These are phyloP conservation scores for Colletotrichum echinochloae DNA, from an alignment of 2,329 filamentous ascomycete species.

Conservation along the genomic window DNA sequence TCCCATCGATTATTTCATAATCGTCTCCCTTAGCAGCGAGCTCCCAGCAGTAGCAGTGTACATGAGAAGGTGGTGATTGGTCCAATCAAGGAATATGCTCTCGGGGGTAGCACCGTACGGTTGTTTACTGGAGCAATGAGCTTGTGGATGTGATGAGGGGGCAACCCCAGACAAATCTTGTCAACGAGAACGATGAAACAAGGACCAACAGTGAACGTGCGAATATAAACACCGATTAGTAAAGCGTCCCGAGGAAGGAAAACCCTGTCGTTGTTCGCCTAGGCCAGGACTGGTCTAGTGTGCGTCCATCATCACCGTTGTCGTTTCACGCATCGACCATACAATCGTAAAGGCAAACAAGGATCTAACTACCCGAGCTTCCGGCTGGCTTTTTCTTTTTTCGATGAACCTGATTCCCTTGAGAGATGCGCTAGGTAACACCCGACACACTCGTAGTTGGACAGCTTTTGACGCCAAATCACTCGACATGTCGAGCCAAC, in stretches of 20 bases:
- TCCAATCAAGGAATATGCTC: slow-evolving; percentile 57
- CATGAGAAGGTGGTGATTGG: slow-evolving; percentile 54
- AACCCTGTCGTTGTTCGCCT: slow-evolving; percentile 59
- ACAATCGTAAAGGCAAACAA: slow-evolving; percentile 40
- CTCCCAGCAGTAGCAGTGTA: slow-evolving; percentile 55
- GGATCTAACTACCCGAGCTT: slow-evolving; percentile 56
- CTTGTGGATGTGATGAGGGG: slow-evolving; percentile 46
- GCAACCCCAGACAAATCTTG: slow-evolving; percentile 35
- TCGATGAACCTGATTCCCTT: slow-evolving; percentile 54
- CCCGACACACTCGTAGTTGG: slow-evolving; percentile 53
- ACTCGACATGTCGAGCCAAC: too few species aligned
- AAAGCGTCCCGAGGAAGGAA: slow-evolving; percentile 51
- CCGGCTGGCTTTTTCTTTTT: slow-evolving; percentile 56
- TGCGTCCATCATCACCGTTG: slow-evolving; percentile 56
- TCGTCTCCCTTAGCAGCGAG: slow-evolving; percentile 53
- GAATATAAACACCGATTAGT: slow-evolving; percentile 8
- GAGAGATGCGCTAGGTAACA: slow-evolving; percentile 56
- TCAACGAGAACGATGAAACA: slow-evolving; percentile 35
- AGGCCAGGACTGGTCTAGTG: slow-evolving; percentile 59
- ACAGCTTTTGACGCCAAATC: slow-evolving; percentile 57
- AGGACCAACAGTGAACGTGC: not conserved
- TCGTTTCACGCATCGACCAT: slow-evolving; percentile 55
- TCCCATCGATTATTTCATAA: slow-evolving; percentile 57
- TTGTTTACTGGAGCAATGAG: slow-evolving; percentile 52
- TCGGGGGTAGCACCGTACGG: slow-evolving; percentile 59